Conservation (phyloP, 768 basidiomycete genomes). For the Thelephora ganbajun region DNA sequence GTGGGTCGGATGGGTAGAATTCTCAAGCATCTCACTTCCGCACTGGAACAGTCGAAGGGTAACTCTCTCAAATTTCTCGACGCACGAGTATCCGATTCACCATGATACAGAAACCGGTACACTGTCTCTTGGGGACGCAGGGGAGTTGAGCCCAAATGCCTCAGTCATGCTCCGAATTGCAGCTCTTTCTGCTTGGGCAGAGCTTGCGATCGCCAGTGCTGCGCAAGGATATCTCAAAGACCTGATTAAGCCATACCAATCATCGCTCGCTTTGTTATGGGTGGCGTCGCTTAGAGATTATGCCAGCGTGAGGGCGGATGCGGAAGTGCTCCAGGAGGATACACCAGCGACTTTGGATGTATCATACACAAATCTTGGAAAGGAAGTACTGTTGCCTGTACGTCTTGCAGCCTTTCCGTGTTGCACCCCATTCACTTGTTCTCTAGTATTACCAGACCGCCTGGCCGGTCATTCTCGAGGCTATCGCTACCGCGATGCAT, state of each 20-base stretch:
- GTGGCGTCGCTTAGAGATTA: conserved; percentile 83
- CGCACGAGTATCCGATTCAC: not conserved
- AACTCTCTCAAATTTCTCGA: conserved; percentile 2
- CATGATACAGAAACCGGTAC: conserved; percentile 54
- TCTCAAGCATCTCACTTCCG: conserved; percentile 73
- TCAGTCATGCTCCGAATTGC: conserved; percentile 91
- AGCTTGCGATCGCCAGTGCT: conserved; percentile 67
- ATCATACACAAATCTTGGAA: conserved; percentile 76
- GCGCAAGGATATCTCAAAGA: conserved; percentile 64
- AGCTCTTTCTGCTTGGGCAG: conserved; percentile 90
- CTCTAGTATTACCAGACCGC: conserved; percentile 74
- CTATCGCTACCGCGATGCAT: conserved; percentile 71
- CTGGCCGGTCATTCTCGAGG: conserved; percentile 75
- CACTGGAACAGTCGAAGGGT: conserved; percentile 88
- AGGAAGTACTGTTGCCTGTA: conserved; percentile 85
- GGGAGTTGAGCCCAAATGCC: conserved; percentile 84
- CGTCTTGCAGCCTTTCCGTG: conserved; percentile 15
- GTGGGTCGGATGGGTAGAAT: conserved; percentile 88
- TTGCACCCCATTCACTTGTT: conserved; percentile 1
- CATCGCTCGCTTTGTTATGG: conserved; percentile 73
- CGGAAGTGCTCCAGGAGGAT: conserved; percentile 69
- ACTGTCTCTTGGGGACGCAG: conserved; percentile 74
- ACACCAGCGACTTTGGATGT: conserved; percentile 66
- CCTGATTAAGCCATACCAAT: conserved; percentile 71
- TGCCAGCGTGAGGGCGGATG: conserved; percentile 79